Base-by-base conservation (phyloP, 768 basidiomycete genomes). In the Hortiboletus campestris region DNA sequence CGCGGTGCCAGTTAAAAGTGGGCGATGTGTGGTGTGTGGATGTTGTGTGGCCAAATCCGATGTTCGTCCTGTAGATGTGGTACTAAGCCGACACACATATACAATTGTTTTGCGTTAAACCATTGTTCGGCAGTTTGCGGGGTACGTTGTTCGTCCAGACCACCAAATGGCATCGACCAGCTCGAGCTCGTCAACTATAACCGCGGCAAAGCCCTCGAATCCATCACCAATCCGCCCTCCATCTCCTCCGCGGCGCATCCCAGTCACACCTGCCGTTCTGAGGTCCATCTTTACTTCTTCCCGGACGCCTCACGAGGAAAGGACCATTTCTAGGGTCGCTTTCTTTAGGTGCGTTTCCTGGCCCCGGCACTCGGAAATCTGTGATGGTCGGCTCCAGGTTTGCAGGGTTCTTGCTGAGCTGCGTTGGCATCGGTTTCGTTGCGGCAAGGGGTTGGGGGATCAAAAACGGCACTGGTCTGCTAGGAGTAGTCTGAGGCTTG, bases 231-330 rank as follows among this genome's bases (percentile, higher is more conserved):
- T 64, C 59, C 75, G 70, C 20, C 79, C 69, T 41, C 78, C 73
- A 16, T 75, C 80, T 20, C 77, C 81, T 57, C 64, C 80, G 19
- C 83, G 82, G 55, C 81, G 87, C 25, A 88, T 93, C 48, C 90
- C 91, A 52, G 88, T 93, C 19, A 92, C 91, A 0, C 91, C 91
- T 11, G 86, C 88, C 11, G 85, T 89, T 1, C 69, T 94, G 55
- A 80, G 91, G 39, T 86, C 88, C 48, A 94, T 94, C 62, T 94
- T 94, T 69, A 84, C 91, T 28, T 93, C 90, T 13, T 93, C 91
- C 20, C 82, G 91, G 14, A 86, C 88, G 0, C 83, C 87, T 3
- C 75, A 86, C 52, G 91, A 94, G 67, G 91, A 94, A 68, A 82
- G 91, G 29, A 85, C 88, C 1, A 84, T 94, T 49, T 94, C 91